Conservation (phyloP, 345 rosid species). For the Cardiospermum halicacabum region DNA sequence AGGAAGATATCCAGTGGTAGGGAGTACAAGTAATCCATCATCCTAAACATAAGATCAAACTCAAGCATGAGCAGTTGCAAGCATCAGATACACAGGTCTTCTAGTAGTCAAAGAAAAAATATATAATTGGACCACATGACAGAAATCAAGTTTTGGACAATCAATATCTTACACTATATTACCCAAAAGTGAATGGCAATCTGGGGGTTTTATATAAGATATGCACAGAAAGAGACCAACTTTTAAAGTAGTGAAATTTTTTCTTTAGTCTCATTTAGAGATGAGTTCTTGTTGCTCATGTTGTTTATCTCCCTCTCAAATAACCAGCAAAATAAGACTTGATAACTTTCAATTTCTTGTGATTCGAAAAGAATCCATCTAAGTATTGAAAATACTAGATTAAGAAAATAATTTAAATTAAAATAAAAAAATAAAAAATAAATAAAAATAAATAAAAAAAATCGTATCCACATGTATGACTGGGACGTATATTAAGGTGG, state of each 20-base stretch:
- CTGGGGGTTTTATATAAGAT: not conserved
- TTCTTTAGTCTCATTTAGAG: too few relatives aligned
- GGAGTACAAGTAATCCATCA: constrained; percentile 84
- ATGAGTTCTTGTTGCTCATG: not conserved
- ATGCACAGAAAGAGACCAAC: not conserved
- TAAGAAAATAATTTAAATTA: too few relatives aligned
- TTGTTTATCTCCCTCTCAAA: not conserved
- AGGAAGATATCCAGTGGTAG: constrained; percentile 70
- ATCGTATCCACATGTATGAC: too few relatives aligned
- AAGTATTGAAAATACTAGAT: not conserved
- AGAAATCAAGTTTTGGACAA: constrained; percentile 4
- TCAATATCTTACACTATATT: not conserved
- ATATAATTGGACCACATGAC: not conserved
- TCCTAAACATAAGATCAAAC: constrained; percentile 42
- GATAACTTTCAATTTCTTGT: not conserved
- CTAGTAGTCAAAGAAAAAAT: not conserved
- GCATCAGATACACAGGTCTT: not conserved
- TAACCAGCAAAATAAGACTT: not conserved
- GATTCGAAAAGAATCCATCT: not conserved
- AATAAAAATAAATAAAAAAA: too few relatives aligned
- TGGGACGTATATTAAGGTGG: too few relatives aligned
- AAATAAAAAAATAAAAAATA: too few relatives aligned
- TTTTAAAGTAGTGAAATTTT: too few relatives aligned
- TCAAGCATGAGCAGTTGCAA: constrained; percentile 2
- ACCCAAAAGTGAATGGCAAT: not conserved